Conservation (phyloP, 192 early-diverging fungal species). For the Obelidium mucronatum region DNA sequence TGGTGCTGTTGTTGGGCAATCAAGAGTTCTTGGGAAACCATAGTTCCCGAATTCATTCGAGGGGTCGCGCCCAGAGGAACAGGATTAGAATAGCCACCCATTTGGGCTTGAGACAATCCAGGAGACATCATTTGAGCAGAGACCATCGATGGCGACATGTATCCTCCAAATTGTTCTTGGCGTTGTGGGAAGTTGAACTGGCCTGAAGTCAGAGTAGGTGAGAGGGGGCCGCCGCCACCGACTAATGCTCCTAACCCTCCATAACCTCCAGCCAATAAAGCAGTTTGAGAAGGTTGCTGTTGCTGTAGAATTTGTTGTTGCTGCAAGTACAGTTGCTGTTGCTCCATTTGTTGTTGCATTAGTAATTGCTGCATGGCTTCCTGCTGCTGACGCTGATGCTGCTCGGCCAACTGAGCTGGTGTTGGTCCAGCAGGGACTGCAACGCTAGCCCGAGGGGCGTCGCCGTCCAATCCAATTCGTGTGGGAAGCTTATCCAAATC, state of each 20-base stretch:
- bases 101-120: not conserved
- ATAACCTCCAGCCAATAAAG: not conserved
- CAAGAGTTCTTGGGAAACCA: conserved; percentile 18
- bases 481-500: conserved; percentile 44
- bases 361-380: conserved; percentile 42
- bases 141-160: conserved; percentile 4
- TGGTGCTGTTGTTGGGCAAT: conserved; percentile 28
- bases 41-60: not conserved
- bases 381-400: conserved; percentile 32
- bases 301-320: conserved; percentile 43
- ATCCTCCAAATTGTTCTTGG: not conserved
- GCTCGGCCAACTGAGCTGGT: conserved; percentile 14
- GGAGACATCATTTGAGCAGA: not conserved
- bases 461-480: conserved; percentile 26
- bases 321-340: conserved; percentile 50
- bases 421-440: conserved; percentile 50
- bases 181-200: not conserved
- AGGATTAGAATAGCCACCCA: not conserved
- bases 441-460: conserved; percentile 47
- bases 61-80: too few species aligned
- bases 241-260: not conserved
- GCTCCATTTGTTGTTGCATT: conserved; percentile 28
- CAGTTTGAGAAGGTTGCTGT: conserved; percentile 30
- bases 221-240: not conserved
- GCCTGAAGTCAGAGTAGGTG: not conserved